Evolutionary conservation across 192 early-diverging fungal genomes (phyloP), one percentile per base, ranked within the genome.

Genomic region (Pilaira anomala): DNA sequence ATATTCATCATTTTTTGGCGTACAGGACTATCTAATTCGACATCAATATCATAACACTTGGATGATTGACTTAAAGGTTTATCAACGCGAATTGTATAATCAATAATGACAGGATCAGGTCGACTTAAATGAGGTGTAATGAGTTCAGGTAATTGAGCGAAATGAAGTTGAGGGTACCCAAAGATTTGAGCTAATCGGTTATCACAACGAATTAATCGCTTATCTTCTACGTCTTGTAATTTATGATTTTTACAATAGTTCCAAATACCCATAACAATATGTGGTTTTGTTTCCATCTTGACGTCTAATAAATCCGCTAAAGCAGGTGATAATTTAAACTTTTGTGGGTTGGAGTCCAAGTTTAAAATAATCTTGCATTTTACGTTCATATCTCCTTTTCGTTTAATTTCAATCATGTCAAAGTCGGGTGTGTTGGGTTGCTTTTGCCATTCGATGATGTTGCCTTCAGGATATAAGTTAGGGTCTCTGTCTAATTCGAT

Each of bases 181-280:
- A 91, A 86, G 78, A 91, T 28, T 69, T 86, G 78, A 22, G 78
- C 67, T 25, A 98, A 76, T 19, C 78, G 79, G 4, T 79, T 78
- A 73, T 98, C 91, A 73, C 90, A 91, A 65, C 89, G 87, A 52
- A 98, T 91, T 22, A 87, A 72, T 49, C 91, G 76, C 66, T 93
- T 92, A 72, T 98, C 94, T 45, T 95, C 91, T 13, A 80, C 64
- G 66, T 96, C 94, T 78, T 96, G 95, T 53, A 98, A 75, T 51
- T 90, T 89, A 74, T 98, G 85, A 91, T 85, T 78, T 93, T 96
- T 65, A 98, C 88, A 36, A 67, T 98, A 98, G 70, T 98, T 91
- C 94, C 94, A 96, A 55, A 98, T 68, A 30, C 85, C 87, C 82
- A 88, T 86, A 61, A 96, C 88, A 48, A 94, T 86, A 40, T 84